phyloP scores from a whole-genome alignment of 1,284 basidiomycete genomes.

The Moniliophthora roreri region DNA sequence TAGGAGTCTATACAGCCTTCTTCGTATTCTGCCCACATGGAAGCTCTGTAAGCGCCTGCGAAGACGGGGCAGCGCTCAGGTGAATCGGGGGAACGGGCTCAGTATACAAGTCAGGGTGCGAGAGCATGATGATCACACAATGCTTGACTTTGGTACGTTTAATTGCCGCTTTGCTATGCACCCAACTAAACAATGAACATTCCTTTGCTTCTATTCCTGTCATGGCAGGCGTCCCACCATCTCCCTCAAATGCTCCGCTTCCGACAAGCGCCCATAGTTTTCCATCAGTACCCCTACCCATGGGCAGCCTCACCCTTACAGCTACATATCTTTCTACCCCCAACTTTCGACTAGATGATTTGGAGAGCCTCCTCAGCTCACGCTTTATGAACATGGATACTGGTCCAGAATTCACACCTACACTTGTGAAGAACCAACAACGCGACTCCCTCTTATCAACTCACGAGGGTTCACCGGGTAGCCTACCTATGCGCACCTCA shows the following conservation, averaged over 20 bases:
- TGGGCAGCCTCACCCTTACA: conserved; percentile 61
- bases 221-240: conserved; percentile 38
- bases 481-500: conserved; percentile 41
- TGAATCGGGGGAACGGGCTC: conserved; percentile 44
- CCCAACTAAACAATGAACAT: conserved; percentile 4
- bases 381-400: conserved; percentile 64
- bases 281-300: conserved; percentile 63
- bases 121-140: conserved; percentile 12
- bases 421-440: conserved; percentile 52
- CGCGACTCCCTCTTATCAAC: conserved; percentile 39
- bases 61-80: conserved; percentile 31
- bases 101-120: conserved; percentile 53
- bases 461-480: conserved; percentile 36
- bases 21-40: conserved; percentile 74
- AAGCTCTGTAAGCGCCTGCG: conserved; percentile 63
- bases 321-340: conserved; percentile 64
- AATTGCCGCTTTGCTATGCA: neutral
- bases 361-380: conserved; percentile 70
- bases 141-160: conserved; percentile 3
- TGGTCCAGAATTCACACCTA: conserved; percentile 48
- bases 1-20: conserved; percentile 68
- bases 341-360: conserved; percentile 69
- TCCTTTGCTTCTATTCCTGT: conserved; percentile 16
- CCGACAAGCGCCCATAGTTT: conserved; percentile 56
- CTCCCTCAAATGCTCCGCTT: conserved; percentile 36